Percentiles rank a stretch among this genome's conserved stretches.
These are phyloP conservation scores for Ophiosphaerella narmari DNA, from an alignment of 2,329 filamentous ascomycete species.

Conservation along the genomic window DNA sequence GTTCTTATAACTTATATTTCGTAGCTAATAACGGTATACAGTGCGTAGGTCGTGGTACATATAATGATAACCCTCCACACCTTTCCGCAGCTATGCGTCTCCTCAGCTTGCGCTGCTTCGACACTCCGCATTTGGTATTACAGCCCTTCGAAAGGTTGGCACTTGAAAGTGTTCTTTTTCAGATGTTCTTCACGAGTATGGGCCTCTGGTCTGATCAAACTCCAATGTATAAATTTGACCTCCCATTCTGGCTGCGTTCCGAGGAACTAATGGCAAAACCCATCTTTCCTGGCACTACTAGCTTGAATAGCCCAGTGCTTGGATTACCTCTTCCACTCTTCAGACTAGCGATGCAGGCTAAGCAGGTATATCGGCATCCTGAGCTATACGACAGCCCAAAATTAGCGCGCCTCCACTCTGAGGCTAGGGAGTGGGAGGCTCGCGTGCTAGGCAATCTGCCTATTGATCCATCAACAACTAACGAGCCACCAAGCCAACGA, in stretches of 20 bases:
- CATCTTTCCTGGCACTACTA: slow-evolving; percentile 11
- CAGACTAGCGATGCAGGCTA: slow-evolving; percentile 14
- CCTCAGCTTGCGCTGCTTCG: slow-evolving; percentile 12
- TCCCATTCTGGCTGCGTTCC: slow-evolving; percentile 14
- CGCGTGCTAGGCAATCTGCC: slow-evolving; percentile 8
- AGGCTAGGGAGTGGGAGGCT: slow-evolving; percentile 18
- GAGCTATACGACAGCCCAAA: neutral
- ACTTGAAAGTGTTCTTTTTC: slow-evolving; percentile 22
- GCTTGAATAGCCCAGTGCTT: slow-evolving; percentile 21
- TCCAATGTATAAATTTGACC: slow-evolving; percentile 13
- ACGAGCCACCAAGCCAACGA: neutral
- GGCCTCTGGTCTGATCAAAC: slow-evolving; percentile 19
- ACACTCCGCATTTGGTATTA: slow-evolving; percentile 1
- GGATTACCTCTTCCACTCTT: slow-evolving; percentile 17
- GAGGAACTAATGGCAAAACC: slow-evolving; percentile 12
- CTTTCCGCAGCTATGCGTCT: slow-evolving; percentile 15
- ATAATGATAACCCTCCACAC: slow-evolving; percentile 17
- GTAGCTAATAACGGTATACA: neutral
- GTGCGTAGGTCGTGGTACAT: slow-evolving; percentile 16
- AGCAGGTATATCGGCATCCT: slow-evolving; percentile 12
- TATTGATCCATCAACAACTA: slow-evolving; percentile 4
- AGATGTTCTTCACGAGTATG: slow-evolving; percentile 21
- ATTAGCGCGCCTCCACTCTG: slow-evolving; percentile 5
- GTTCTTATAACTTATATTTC: neutral
- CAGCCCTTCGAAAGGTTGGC: slow-evolving; percentile 18